A percentile compares a stretch with the other conserved stretches of the same genome.
phyloP scores from a whole-genome alignment of 192 early-diverging fungal species.

The Backusella morwellensis region DNA sequence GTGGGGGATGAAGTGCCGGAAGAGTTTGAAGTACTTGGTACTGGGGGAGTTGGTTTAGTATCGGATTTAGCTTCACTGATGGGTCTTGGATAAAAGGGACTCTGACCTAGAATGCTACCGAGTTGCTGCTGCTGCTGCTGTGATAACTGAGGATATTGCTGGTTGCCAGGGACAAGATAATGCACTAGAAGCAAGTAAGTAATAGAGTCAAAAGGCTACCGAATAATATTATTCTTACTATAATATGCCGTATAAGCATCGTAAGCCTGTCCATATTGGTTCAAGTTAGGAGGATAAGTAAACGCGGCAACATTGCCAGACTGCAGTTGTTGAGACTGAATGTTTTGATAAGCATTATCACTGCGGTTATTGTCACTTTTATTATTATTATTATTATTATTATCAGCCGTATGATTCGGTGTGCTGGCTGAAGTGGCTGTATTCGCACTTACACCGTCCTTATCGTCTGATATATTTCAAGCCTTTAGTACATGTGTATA shows the following conservation, averaged over 20 bases:
- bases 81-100: background rate
- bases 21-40: conserved; percentile 32
- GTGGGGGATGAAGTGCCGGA: conserved; percentile 24
- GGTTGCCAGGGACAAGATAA: background rate
- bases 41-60: conserved; percentile 20
- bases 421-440: background rate
- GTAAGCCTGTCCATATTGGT: conserved; percentile 27
- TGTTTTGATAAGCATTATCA: background rate
- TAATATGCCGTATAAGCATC: conserved; percentile 15
- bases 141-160: background rate
- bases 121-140: background rate
- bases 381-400: background rate
- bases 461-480: background rate
- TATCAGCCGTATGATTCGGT: background rate
- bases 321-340: background rate
- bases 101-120: background rate
- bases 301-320: background rate
- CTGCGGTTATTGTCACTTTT: background rate
- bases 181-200: background rate
- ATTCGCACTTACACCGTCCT: background rate
- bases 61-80: background rate
- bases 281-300: conserved; percentile 16
- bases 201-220: background rate
- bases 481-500: background rate
- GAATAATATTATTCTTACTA: background rate